Base-by-base conservation (phyloP, 352 stramenopile genomes). In the Phytophthora quininea region DNA sequence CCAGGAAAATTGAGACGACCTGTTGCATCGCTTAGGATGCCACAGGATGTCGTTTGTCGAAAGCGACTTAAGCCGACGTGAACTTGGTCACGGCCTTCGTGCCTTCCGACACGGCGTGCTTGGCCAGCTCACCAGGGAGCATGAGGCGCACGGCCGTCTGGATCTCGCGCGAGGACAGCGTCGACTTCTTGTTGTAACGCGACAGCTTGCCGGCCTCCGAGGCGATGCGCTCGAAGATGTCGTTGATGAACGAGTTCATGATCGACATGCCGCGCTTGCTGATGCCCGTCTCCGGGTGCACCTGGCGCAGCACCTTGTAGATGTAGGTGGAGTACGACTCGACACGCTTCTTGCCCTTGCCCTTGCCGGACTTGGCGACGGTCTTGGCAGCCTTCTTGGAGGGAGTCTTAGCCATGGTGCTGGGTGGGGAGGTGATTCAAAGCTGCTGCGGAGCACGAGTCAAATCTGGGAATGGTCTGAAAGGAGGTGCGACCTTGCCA, bases 181-280 rank as follows among this genome's bases (percentile, higher is more conserved):
- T 99, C 33, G 92, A 96, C 87, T 99, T 99, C 89, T 99, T 99
- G 93, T 98, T 99, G 94, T 99, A 99, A 31, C 95, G 93, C 54
- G 94, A 96, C 43, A 98, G 83, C 80, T 97, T 98, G 73, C 93
- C 96, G 60, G 97, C 96, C 84, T 99, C 96, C 50, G 89, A 94
- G 31, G 97, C 96, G 57, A 99, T 98, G 62, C 96, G 92, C 80
- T 99, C 97, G 79, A 99, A 99, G 65, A 99, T 98, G 77, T 99
- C 96, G 84, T 99, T 99, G 80, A 99, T 98, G 83, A 99, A 99
- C 66, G 96, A 99, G 91, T 99, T 99, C 95, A 98, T 98, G 87
- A 99, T 98, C 56, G 93, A 98, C 96, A 99, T 99, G 54, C 92
- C 96, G 67, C 96, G 96, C 91, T 97, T 97, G 80, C 86, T 98